These are phyloP conservation scores for Penicillium soppii DNA, from an alignment of 495 filamentous ascomycete species.

Conservation along the genomic window DNA sequence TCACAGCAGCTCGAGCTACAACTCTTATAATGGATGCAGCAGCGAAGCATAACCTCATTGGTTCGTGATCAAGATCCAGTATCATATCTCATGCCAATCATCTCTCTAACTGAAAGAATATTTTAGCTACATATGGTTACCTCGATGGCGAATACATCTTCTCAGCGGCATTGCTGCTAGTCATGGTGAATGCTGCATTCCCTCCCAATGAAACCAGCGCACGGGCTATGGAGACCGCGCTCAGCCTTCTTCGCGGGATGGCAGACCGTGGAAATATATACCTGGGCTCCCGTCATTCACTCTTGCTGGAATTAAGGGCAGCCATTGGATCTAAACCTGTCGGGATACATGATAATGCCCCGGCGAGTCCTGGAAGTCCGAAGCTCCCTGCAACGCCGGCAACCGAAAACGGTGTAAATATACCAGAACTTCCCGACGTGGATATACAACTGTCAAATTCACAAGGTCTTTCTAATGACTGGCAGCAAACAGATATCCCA, in stretches of 20 bases:
- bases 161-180: constrained; percentile 46
- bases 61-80: constrained; percentile 15
- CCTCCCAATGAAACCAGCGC: constrained; percentile 37
- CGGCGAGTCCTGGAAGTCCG: neutral
- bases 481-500: constrained; percentile 24
- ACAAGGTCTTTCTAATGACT: constrained; percentile 9
- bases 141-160: constrained; percentile 52
- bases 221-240: constrained; percentile 40
- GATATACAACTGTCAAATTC: neutral
- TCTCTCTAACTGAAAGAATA: neutral
- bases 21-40: constrained; percentile 48
- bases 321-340: constrained; percentile 23
- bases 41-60: constrained; percentile 43
- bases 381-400: constrained; percentile 14
- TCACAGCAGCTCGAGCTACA: constrained; percentile 46
- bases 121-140: constrained; percentile 48
- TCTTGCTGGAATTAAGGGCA: constrained; percentile 37
- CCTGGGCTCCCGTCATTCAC: constrained; percentile 39
- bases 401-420: constrained; percentile 14
- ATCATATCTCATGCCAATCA: neutral
- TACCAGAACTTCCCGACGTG: neutral
- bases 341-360: neutral
- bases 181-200: constrained; percentile 52
- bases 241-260: constrained; percentile 44
- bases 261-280: constrained; percentile 49